Percentiles rank a stretch among this genome's conserved stretches.
These are phyloP conservation scores for Xylaria polymorpha DNA, from an alignment of 2,329 filamentous ascomycete genomes.

Conservation along the genomic window DNA sequence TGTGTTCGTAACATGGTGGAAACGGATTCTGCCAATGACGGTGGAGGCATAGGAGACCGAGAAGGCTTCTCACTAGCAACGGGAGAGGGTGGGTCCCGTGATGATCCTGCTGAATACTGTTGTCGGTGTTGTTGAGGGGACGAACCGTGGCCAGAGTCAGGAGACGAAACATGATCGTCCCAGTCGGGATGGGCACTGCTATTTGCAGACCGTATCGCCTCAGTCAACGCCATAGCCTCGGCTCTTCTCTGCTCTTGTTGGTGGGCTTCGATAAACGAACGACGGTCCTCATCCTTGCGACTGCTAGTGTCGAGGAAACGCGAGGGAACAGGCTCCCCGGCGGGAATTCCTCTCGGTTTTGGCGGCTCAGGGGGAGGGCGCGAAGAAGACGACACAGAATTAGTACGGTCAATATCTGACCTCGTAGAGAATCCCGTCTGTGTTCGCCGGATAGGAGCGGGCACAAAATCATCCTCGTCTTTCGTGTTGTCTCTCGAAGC, in stretches of 20 bases:
- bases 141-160: slow-evolving; percentile 44
- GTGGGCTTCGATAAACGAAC: slow-evolving; percentile 68
- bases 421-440: slow-evolving; percentile 66
- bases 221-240: slow-evolving; percentile 69
- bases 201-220: slow-evolving; percentile 57
- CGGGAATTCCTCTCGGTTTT: slow-evolving; percentile 48
- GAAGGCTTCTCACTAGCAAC: slow-evolving; percentile 42
- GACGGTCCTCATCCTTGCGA: slow-evolving; percentile 64
- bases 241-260: slow-evolving; percentile 70
- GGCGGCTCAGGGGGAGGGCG: slow-evolving; percentile 42
- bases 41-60: slow-evolving; percentile 39
- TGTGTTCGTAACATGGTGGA: slow-evolving; percentile 45
- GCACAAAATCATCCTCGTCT: slow-evolving; percentile 61
- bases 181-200: slow-evolving; percentile 50
- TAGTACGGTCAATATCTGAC: slow-evolving; percentile 41
- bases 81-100: slow-evolving; percentile 42
- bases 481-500: slow-evolving; percentile 45
- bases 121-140: slow-evolving; percentile 38
- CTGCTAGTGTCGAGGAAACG: slow-evolving; percentile 52
- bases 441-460: slow-evolving; percentile 65
- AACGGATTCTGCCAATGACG: slow-evolving; percentile 45
- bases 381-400: slow-evolving; percentile 36
- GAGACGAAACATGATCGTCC: slow-evolving; percentile 49
- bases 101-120: slow-evolving; percentile 20
- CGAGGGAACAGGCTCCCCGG: slow-evolving; percentile 48